Evolutionary conservation across 2,329 filamentous ascomycete genomes (phyloP), one percentile per base, ranked within the genome.

Genomic region (Dactylonectria macrodidyma): DNA sequence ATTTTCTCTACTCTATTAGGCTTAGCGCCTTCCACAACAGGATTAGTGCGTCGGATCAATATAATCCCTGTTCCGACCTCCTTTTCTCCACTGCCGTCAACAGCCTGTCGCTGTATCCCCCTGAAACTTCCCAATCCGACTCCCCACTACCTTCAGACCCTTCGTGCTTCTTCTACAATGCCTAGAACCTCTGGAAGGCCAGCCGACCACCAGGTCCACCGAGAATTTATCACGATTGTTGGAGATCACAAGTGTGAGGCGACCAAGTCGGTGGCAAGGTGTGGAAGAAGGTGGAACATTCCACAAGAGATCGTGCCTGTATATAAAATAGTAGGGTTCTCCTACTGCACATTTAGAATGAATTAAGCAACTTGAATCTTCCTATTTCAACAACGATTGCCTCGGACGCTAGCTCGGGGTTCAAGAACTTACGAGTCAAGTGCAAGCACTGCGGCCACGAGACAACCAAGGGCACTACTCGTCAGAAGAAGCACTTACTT

Each of bases 401-500:
- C 41, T n/a, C 41, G 26, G 26, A 30, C 26, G 26, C 26, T 46
- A n/a, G 41, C 41, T 16, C 12, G 16, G 41, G 41, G 16, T 46
- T 46, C 41, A 46, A 46, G 41, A 46, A 46, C 12, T 46, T 16
- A 46, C 12, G 41, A 46, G 41, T 46, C 41, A 46, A n/a, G 16
- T 46, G 41, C 16, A 46, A 46, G 41, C 41, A 19, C 16, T 46
- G 41, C 41, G 41, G 41, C 41, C 16, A 46, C 41, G 41, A 46
- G 41, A 46, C n/a, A 46, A 46, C 41, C 41, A 46, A 46, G 41
- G 41, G 41, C 41, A 46, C 41, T 46, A 46, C 41, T 46, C 41
- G 41, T 46, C 41, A 46, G 41, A 46, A 46, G 41, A 46, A 46
- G 41, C 41, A 46, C 16, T 46, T 46, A 46, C 41, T 46, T 46